Percentiles rank a stretch among this genome's conserved stretches.
Evolutionary conservation across 495 filamentous ascomycete species (phyloP).

Genomic region (Podospora comata): DNA sequence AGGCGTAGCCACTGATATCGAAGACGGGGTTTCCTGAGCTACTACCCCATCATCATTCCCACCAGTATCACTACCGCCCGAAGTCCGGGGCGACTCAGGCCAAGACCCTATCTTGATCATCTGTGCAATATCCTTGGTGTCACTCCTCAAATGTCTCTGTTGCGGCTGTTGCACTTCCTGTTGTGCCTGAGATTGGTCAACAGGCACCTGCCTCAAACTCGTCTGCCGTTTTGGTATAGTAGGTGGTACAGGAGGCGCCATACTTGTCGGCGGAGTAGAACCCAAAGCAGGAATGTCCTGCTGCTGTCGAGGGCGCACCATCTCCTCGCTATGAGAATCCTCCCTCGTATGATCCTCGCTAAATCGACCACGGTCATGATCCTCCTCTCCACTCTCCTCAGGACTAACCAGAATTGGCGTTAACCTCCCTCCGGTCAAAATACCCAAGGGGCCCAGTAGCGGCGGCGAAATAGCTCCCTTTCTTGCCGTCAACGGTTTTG

Average conservation of each 20-base stretch:
- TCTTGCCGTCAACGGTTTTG: constrained; percentile 9
- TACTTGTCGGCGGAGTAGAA: constrained; percentile 15
- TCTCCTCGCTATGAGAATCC: background rate
- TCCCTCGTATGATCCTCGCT: background rate
- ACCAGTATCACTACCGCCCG: background rate
- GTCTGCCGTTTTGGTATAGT: constrained; percentile 33
- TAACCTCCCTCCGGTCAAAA: background rate
- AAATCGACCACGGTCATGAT: background rate
- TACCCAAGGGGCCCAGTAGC: background rate
- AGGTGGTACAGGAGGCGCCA: constrained; percentile 34
- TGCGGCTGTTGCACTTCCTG: no score
- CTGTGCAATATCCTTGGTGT: background rate
- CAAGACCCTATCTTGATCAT: background rate
- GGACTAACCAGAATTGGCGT: background rate
- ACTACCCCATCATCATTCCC: background rate
- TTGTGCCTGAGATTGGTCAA: background rate
- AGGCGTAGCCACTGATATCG: background rate
- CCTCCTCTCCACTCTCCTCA: background rate
- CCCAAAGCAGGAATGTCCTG: constrained; percentile 1
- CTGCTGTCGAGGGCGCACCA: background rate
- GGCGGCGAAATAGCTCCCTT: background rate
- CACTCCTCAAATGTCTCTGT: background rate
- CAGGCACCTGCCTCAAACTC: constrained; percentile 22
- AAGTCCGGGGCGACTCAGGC: background rate
- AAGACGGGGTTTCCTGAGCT: background rate